Base-by-base conservation (phyloP, 106 monocot genomes). In the Apostasia ramifera region DNA sequence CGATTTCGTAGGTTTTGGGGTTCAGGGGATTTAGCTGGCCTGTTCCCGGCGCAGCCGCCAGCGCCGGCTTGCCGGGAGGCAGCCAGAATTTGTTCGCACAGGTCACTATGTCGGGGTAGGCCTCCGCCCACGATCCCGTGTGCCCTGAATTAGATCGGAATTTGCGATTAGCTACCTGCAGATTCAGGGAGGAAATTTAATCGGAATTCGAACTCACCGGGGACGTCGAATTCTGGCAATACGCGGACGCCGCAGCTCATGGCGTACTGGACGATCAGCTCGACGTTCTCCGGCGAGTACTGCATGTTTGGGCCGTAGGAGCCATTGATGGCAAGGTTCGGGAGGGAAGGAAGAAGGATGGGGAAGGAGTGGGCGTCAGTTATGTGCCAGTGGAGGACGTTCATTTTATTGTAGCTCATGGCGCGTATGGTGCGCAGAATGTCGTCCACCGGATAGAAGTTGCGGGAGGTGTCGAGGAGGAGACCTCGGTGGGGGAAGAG, bases 1-100 rank as follows among this genome's bases (percentile, higher is more conserved):
- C 66, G 54, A 81, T 78, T 7, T 81, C 41, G 72, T 88, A 88
- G 3, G 88, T 88, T 8, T 76, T 71, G 1, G 73, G 81, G 57
- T 76, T 68, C 70, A 88, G 83, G 6, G 88, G 88, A 66, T 88
- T 88, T 50, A 88, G 81, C 40, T 88, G 88, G 49, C 88, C 88
- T 0, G 88, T 78, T 8, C 80, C 88, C 6, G 88, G 83, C 49
- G 78, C 81, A 2, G 81, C 48, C 2, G 83, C 88, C 1, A 88
- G 83, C 0, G 38, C 44, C 11, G 49, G 75, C 66, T 64, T 64
- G n/a, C 70, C 72, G 38, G 67, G 44, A 4, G 83, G 83, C 39
- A 43, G 8, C 83, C 88, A 88, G 78, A 88, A 84, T 58, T 70
- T 61, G 57, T 81, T 61, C 13, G 81, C 81, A 55, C 88, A 88